Evolutionary conservation across 495 filamentous ascomycete species (phyloP).

Genomic region (Penicillium cataractarum): DNA sequence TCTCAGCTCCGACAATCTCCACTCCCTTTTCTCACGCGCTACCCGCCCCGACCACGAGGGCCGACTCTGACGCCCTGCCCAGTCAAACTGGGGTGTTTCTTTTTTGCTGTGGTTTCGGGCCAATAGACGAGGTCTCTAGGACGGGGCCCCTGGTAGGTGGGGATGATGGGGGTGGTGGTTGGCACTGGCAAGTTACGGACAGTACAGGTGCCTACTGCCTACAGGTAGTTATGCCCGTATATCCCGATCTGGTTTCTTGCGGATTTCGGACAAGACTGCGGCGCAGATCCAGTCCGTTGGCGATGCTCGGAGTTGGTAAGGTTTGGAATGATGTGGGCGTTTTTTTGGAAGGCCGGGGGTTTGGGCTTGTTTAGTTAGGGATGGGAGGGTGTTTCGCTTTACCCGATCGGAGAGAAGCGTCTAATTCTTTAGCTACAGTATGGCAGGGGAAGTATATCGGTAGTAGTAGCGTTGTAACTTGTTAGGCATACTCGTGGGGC

Average conservation of each 20-base stretch:
- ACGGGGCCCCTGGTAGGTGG: background rate
- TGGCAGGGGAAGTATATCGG: background rate
- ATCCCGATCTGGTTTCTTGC: constrained; percentile 26
- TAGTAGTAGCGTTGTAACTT: background rate
- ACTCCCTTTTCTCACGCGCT: constrained; percentile 27
- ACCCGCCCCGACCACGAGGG: constrained; percentile 20
- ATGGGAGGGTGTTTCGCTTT: background rate
- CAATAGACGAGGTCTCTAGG: constrained; percentile 2
- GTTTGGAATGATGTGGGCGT: constrained; percentile 17
- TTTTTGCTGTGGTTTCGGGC: background rate
- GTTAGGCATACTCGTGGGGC: background rate
- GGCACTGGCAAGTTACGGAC: too few relatives aligned
- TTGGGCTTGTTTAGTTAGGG: background rate
- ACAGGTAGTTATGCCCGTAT: background rate
- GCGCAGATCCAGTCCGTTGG: constrained; percentile 18
- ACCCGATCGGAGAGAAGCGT: background rate
- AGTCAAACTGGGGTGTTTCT: constrained; percentile 14
- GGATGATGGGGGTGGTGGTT: too few relatives aligned
- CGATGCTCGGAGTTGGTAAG: constrained; percentile 18
- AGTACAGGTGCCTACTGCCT: background rate
- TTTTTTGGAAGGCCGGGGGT: constrained; percentile 12
- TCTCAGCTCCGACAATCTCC: constrained; percentile 15
- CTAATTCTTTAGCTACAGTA: too few relatives aligned
- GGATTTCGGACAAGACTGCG: background rate
- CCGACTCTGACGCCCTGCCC: constrained; percentile 23